Evolutionary conservation across 495 filamentous ascomycete species (phyloP).

Genomic region (Ramalina intermedia): DNA sequence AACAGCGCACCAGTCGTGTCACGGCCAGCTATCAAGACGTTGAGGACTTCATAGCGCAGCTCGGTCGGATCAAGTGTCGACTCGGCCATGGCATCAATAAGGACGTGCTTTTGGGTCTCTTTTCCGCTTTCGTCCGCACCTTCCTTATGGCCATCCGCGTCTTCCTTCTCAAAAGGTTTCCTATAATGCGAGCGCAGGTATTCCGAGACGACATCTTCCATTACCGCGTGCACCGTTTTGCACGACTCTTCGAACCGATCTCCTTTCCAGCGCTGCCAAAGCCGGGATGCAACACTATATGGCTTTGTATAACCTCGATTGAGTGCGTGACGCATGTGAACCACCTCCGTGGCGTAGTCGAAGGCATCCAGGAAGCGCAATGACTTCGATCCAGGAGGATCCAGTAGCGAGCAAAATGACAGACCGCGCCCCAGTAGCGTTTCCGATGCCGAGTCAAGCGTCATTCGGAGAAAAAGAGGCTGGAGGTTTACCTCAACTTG

Average conservation of each 20-base stretch:
- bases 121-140: background rate
- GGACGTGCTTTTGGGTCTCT: conserved; percentile 31
- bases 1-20: conserved; percentile 37
- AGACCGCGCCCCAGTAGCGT: conserved; percentile 39
- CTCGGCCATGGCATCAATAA: conserved; percentile 48
- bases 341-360: background rate
- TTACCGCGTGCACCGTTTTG: conserved; percentile 27
- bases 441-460: conserved; percentile 53
- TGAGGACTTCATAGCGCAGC: conserved; percentile 48
- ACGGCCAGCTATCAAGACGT: conserved; percentile 47
- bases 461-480: conserved; percentile 41
- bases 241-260: conserved; percentile 22
- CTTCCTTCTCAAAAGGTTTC: background rate
- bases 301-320: background rate
- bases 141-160: background rate
- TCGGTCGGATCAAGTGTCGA: conserved; percentile 42
- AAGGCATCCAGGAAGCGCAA: background rate
- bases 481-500: conserved; percentile 41
- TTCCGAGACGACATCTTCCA: conserved; percentile 30
- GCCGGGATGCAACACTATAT: background rate
- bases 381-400: background rate
- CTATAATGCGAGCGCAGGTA: conserved; percentile 11
- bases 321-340: background rate
- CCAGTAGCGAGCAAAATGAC: background rate
- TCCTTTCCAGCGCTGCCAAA: background rate